These are phyloP conservation scores for Russula sp. DNA, from an alignment of 768 basidiomycete genomes.

Conservation along the genomic window DNA sequence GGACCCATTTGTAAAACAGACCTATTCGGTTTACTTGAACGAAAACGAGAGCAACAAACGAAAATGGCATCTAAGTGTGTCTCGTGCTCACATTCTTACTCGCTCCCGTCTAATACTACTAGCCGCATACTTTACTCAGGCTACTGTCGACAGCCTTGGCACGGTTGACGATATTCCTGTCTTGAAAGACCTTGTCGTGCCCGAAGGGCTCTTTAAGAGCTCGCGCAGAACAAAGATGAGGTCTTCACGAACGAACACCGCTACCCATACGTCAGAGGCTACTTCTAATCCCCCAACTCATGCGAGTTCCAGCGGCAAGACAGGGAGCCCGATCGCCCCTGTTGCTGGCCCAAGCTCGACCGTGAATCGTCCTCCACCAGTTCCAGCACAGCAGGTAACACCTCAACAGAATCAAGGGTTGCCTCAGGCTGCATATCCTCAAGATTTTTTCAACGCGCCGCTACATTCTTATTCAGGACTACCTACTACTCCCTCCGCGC, in stretches of 20 bases:
- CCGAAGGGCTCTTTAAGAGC: constrained; percentile 74
- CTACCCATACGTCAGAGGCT: constrained; percentile 40
- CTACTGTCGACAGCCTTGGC: constrained; percentile 60
- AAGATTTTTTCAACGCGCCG: constrained; percentile 8
- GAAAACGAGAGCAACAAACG: constrained; percentile 15
- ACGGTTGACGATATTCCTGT: constrained; percentile 67
- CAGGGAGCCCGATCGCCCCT: background rate
- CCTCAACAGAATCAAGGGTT: constrained; percentile 7
- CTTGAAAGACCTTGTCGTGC: constrained; percentile 59
- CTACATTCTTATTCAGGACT: constrained; percentile 4
- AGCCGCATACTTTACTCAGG: constrained; percentile 86
- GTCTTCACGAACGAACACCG: constrained; percentile 38
- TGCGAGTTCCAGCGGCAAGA: background rate
- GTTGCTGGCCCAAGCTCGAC: constrained; percentile 14
- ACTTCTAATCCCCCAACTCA: background rate
- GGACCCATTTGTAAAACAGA: constrained; percentile 47
- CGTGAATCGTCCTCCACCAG: constrained; percentile 3
- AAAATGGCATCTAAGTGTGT: constrained; percentile 51
- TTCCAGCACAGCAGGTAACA: background rate
- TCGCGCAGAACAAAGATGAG: constrained; percentile 61
- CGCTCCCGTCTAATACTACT: constrained; percentile 7
- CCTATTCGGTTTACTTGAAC: constrained; percentile 39
- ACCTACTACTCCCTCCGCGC: background rate
- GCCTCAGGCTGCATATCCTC: constrained; percentile 2
- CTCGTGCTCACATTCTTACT: background rate